Evolutionary conservation across 768 basidiomycete species (phyloP), one percentile per base, ranked within the genome.

Genomic region (Mycena crocata): DNA sequence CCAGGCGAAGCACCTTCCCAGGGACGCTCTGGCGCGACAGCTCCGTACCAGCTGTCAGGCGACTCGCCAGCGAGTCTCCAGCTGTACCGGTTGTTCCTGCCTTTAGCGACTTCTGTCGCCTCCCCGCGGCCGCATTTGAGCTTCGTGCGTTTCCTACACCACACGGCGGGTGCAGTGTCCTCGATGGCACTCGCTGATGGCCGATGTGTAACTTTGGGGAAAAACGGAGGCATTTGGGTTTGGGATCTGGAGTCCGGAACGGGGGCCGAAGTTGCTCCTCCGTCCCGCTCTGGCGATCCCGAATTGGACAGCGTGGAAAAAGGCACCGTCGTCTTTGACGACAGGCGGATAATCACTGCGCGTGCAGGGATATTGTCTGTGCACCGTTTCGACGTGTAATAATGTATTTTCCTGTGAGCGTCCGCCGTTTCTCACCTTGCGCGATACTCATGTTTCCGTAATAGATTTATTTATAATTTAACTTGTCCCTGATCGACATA

Each of bases 171-270:
- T 10, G 86, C 90, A 8, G 84, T 93, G 26, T 85, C 84, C 5
- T 86, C 90, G 5, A 83, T 95, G 24, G 85, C 90, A 19, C 82
- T 95, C 37, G 88, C 93, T 31, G 93, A 95, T 76, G 93, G 93
- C 26, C 87, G 93, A 3, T 95, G 93, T 69, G 90, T 95, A 31
- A 90, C 91, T 72, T 78, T 94, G 23, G 88, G 90, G 12, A 78
- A 78, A 35, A 89, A 93, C 74, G 92, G 92, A 42, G 87, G 87
- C 71, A 85, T 95, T 45, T 93, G 92, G 91, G 91, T 93, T 3
- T 95, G 93, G 93, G 93, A 95, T 78, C 81, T 95, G 34, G 93
- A 95, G 75, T 84, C 82, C 57, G 84, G 78, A 55, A 85, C 80
- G 56, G 84, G 83, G 28, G 83, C 81, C 39, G 82, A 84, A 72